Percentiles rank a stretch among this genome's conserved stretches.
phyloP scores from a whole-genome alignment of 176 grass and related monocot species.

The Calamus simplicifolius region DNA sequence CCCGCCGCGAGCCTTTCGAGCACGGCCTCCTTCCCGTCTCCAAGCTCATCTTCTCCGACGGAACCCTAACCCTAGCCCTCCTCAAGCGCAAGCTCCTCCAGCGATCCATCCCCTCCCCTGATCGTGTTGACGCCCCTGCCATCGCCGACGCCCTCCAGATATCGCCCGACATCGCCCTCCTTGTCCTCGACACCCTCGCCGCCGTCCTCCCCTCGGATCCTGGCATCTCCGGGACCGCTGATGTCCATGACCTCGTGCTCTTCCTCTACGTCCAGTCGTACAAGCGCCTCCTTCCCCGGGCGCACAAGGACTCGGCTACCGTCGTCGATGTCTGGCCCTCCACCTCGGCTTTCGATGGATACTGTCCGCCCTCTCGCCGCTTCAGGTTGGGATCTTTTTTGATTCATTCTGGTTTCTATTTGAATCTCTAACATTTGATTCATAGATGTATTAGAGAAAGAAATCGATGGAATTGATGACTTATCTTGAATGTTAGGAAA shows the following conservation, averaged over 20 bases:
- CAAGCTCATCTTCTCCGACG: conserved; percentile 30
- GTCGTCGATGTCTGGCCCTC: conserved; percentile 26
- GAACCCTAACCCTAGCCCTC: conserved; percentile 20
- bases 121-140: not conserved
- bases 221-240: too few relatives aligned
- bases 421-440: not conserved
- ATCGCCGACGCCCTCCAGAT: conserved; percentile 19
- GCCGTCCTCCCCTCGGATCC: conserved; percentile 8
- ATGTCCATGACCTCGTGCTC: conserved; percentile 8
- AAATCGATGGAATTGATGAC: too few relatives aligned
- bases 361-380: conserved; percentile 19
- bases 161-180: conserved; percentile 5
- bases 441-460: too few relatives aligned
- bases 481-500: not conserved
- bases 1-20: conserved; percentile 26
- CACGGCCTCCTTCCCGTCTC: conserved; percentile 24
- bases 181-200: conserved; percentile 17
- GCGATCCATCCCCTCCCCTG: not conserved
- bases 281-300: conserved; percentile 16
- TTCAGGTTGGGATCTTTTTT: conserved; percentile 4
- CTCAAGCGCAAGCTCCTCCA: conserved; percentile 12
- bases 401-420: not conserved
- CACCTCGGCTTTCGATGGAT: conserved; percentile 22
- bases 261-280: conserved; percentile 30
- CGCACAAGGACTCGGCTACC: conserved; percentile 14